These are phyloP conservation scores for Cystobasidium sp. DNA, from an alignment of 1,284 basidiomycete genomes.

Conservation along the genomic window DNA sequence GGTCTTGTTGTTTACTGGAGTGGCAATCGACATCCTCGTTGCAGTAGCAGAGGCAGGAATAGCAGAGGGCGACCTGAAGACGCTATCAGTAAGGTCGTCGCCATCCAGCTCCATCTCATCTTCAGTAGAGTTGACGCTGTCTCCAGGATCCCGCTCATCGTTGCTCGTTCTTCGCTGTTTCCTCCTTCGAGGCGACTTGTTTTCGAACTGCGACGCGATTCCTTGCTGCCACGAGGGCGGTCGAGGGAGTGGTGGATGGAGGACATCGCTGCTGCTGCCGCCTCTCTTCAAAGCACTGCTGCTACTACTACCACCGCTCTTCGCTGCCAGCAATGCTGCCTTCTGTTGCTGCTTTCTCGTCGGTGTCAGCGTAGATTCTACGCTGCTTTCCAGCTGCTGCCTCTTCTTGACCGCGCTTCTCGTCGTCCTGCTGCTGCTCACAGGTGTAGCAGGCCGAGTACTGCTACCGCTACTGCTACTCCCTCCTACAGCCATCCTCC, in stretches of 20 bases:
- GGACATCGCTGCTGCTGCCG: no score
- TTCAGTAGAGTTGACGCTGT: conserved; percentile 8
- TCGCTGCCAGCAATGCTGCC: no score
- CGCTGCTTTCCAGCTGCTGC: neutral
- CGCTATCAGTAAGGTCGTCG: neutral
- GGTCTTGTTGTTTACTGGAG: neutral
- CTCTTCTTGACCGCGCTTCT: conserved; percentile 4
- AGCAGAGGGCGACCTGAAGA: neutral
- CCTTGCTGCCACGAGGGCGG: conserved; percentile 32
- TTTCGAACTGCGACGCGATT: conserved; percentile 7
- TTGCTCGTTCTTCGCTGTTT: neutral
- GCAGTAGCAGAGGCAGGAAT: neutral
- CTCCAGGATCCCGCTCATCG: conserved; percentile 39
- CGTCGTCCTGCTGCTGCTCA: conserved; percentile 15
- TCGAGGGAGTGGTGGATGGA: conserved; percentile 8
- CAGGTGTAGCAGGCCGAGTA: neutral
- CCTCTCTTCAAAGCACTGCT: no score
- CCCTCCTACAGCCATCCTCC: neutral
- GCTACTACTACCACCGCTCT: no score
- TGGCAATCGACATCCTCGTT: neutral
- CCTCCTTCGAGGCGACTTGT: neutral
- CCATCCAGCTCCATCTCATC: conserved; percentile 21
- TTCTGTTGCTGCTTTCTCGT: neutral
- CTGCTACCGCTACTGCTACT: neutral
- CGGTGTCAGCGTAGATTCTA: neutral